A percentile compares a stretch with the other conserved stretches of the same genome.
Conservation (phyloP, 1,284 basidiomycete species). For the Trametes hirsuta region DNA sequence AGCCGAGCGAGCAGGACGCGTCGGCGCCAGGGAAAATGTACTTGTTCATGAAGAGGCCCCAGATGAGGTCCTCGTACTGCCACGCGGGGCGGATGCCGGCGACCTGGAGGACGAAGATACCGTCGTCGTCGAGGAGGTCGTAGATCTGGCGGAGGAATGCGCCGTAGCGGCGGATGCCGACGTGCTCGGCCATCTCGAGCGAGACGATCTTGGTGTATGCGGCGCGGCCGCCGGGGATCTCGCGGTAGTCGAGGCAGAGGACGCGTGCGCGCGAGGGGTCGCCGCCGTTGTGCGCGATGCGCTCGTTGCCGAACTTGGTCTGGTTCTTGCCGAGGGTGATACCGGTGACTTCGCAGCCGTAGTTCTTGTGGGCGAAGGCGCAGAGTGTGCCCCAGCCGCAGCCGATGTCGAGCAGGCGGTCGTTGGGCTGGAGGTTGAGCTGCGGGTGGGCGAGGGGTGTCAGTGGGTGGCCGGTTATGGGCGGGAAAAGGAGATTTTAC, state of each 20-base stretch:
- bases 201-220: slow-evolving; percentile 95
- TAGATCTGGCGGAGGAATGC: slow-evolving; percentile 92
- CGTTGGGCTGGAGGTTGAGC: slow-evolving; percentile 82
- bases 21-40: slow-evolving; percentile 99
- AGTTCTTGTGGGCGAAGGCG: slow-evolving; percentile 97
- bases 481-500: slow-evolving; percentile 11
- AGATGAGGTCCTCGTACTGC: slow-evolving; percentile 98
- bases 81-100: slow-evolving; percentile 92
- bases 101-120: slow-evolving; percentile 95
- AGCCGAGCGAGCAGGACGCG: slow-evolving; percentile 92
- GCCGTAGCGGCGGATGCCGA: slow-evolving; percentile 93
- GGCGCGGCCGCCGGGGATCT: slow-evolving; percentile 82
- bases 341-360: slow-evolving; percentile 92
- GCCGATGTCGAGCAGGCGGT: slow-evolving; percentile 89
- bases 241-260: slow-evolving; percentile 93
- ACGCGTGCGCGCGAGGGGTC: slow-evolving; percentile 83
- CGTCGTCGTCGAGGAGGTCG: slow-evolving; percentile 93
- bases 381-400: slow-evolving; percentile 98
- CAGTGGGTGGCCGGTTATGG: neutral
- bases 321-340: slow-evolving; percentile 93
- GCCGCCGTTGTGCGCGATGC: slow-evolving; percentile 78
- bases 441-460: slow-evolving; percentile 7
- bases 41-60: slow-evolving; percentile 97
- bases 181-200: slow-evolving; percentile 99
- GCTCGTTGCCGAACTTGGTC: slow-evolving; percentile 89